Conservation (phyloP, 805 yeast species). For the Yueomyces sinensis region DNA sequence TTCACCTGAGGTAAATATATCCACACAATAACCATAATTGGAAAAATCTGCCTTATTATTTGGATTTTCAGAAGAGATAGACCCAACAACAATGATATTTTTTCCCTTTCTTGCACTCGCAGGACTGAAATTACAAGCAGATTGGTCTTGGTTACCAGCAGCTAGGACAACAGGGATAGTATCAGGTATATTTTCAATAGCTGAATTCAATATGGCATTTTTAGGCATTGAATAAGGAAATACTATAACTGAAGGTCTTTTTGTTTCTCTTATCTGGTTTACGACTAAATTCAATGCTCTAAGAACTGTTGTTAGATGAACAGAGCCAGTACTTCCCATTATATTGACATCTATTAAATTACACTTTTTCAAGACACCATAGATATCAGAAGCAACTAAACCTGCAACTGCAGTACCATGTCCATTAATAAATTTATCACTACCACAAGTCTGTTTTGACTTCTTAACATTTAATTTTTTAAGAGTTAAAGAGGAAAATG, state of each 20-base stretch:
- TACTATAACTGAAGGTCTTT: slow-evolving; percentile 32
- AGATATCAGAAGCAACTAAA: slow-evolving; percentile 61
- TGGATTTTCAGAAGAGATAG: slow-evolving; percentile 37
- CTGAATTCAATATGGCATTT: slow-evolving; percentile 55
- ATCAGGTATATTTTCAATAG: slow-evolving; percentile 60
- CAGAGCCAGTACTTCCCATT: slow-evolving; percentile 52
- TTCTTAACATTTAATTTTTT: slow-evolving; percentile 31
- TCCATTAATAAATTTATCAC: slow-evolving; percentile 57
- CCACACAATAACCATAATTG: slow-evolving; percentile 92
- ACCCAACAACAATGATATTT: slow-evolving; percentile 60
- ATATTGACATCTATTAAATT: slow-evolving; percentile 64
- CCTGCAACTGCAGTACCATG: slow-evolving; percentile 97
- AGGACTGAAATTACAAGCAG: slow-evolving; percentile 80
- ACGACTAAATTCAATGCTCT: slow-evolving; percentile 58
- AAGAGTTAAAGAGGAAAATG: slow-evolving; percentile 45
- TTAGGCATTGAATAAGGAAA: slow-evolving; percentile 30
- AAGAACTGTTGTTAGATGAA: slow-evolving; percentile 51
- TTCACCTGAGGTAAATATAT: slow-evolving; percentile 74
- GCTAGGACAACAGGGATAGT: slow-evolving; percentile 62
- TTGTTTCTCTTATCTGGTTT: slow-evolving; percentile 32
- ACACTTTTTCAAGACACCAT: slow-evolving; percentile 70
- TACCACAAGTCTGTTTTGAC: slow-evolving; percentile 11
- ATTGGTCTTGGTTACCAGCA: slow-evolving; percentile 70
- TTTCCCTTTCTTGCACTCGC: slow-evolving; percentile 55
- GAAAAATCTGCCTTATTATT: slow-evolving; percentile 59